Evolutionary conservation across 2,329 filamentous ascomycete species (phyloP), one percentile per base, ranked within the genome.

Genomic region (Microcyclospora pomicola): DNA sequence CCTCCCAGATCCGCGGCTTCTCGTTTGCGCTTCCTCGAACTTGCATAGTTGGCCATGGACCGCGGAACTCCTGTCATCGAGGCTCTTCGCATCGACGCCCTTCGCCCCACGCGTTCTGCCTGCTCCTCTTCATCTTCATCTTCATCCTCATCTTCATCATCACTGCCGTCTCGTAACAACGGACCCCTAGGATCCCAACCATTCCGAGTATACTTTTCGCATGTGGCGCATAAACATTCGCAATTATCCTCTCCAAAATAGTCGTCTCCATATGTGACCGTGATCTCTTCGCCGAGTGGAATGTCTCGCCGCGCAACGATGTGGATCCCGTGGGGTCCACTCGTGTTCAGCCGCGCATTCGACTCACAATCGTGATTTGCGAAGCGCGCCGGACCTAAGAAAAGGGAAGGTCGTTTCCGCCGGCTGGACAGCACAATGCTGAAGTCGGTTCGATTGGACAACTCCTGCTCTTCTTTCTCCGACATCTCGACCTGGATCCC

Each of bases 361-460:
- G 91, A 85, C 49, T 82, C 73, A 63, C 91, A 98, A 59, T 98
- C 91, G 61, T 98, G 91, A 56, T 98, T 98, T 16, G 91, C 86
- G 59, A 98, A 96, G 36, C 91, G 78, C 27, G 91, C 91, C 6
- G 91, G 92, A 0, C 91, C 91, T 56, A 98, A 78, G 56, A 98
- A 96, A 31, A 98, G 67, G 36, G 84, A 93, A 24, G 87, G 82
- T 43, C 80, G 80, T 62, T 93, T 95, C 62, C 82, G 88, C 41
- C 91, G 74, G 48, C 85, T 88, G 44, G 87, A 94, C 54, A 95
- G 82, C 27, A 98, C 87, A 46, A 98, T 87, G 58, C 87, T 95
- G 59, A 98, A 98, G 56, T 98, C 91, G 54, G 88, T 87, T 56
- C 91, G 82, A 42, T 77, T 80, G 16, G 85, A 81, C 41, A 96